phyloP scores from a whole-genome alignment of 163 green algal genomes.

The Trebouxia gelatinosa region DNA sequence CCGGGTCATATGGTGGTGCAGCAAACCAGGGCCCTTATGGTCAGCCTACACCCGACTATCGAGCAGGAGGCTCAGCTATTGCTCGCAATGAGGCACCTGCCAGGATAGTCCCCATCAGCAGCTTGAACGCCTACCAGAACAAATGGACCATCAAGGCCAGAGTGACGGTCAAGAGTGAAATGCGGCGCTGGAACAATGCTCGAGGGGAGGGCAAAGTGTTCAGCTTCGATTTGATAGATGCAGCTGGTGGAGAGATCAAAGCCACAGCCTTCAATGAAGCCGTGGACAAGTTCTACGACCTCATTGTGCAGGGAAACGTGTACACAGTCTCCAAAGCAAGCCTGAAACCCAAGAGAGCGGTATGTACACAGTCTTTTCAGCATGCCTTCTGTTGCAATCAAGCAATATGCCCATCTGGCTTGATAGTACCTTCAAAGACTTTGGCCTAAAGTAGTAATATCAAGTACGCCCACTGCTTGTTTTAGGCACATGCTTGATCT shows the following conservation, averaged over 20 bases:
- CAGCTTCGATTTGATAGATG: conserved; percentile 93
- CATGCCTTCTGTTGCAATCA: too few relatives aligned
- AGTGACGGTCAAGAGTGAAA: conserved; percentile 79
- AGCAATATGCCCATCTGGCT: too few relatives aligned
- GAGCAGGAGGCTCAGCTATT: conserved; percentile 44
- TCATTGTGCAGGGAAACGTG: conserved; percentile 62
- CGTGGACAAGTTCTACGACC: conserved; percentile 44
- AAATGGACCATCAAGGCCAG: conserved; percentile 90
- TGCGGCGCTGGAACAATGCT: conserved; percentile 62
- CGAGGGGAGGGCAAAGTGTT: conserved; percentile 78
- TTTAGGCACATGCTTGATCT: too few relatives aligned
- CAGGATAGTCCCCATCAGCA: conserved; percentile 83
- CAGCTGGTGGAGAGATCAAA: conserved; percentile 88
- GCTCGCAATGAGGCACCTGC: conserved; percentile 55
- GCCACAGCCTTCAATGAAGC: conserved; percentile 84
- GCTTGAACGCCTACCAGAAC: conserved; percentile 91
- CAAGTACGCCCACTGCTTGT: too few relatives aligned
- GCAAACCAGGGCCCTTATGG: neutral
- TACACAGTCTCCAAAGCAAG: conserved; percentile 84
- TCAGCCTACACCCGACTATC: conserved; percentile 26
- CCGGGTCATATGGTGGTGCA: conserved; percentile 1
- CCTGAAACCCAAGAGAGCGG: conserved; percentile 74
- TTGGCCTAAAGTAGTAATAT: too few relatives aligned
- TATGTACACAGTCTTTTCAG: too few relatives aligned
- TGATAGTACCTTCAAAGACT: too few relatives aligned